Conservation (phyloP, 164 flowering plant genomes). For the Piper longum region DNA sequence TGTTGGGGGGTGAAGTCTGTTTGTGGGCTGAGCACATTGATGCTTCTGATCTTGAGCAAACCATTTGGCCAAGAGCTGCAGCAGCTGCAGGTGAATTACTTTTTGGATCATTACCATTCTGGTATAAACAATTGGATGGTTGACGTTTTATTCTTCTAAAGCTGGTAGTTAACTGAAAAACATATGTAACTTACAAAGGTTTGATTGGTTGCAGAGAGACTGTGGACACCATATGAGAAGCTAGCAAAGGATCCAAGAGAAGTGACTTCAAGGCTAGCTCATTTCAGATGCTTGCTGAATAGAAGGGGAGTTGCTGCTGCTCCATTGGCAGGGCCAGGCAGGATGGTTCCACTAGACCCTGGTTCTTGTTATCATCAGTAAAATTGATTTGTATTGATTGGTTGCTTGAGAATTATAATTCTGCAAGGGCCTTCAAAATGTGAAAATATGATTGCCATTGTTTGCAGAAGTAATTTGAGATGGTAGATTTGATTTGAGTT, state of each 20-base stretch:
- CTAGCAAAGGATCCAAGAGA: constrained; percentile 47
- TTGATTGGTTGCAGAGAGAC: constrained; percentile 32
- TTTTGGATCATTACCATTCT: background rate
- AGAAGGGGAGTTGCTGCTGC: constrained; percentile 82
- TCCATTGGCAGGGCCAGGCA: constrained; percentile 47
- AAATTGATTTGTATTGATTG: no score
- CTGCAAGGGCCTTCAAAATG: no score
- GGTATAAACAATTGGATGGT: no score
- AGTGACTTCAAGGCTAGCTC: constrained; percentile 45
- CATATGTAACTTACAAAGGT: background rate
- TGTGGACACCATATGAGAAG: constrained; percentile 56
- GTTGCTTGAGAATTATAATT: no score
- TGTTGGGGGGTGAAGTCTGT: constrained; percentile 85
- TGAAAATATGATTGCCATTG: no score
- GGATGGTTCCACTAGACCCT: constrained; percentile 48
- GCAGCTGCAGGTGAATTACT: constrained; percentile 70
- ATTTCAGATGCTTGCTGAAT: constrained; percentile 73
- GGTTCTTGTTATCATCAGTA: constrained; percentile 64
- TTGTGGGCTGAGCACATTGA: constrained; percentile 81
- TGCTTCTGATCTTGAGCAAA: constrained; percentile 65
- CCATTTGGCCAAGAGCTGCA: constrained; percentile 93
- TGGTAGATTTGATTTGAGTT: no score
- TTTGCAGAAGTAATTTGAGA: no score
- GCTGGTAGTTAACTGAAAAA: no score
- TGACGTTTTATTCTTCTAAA: no score